Conservation (phyloP, 768 basidiomycete species). For the Trametes cubensis region DNA sequence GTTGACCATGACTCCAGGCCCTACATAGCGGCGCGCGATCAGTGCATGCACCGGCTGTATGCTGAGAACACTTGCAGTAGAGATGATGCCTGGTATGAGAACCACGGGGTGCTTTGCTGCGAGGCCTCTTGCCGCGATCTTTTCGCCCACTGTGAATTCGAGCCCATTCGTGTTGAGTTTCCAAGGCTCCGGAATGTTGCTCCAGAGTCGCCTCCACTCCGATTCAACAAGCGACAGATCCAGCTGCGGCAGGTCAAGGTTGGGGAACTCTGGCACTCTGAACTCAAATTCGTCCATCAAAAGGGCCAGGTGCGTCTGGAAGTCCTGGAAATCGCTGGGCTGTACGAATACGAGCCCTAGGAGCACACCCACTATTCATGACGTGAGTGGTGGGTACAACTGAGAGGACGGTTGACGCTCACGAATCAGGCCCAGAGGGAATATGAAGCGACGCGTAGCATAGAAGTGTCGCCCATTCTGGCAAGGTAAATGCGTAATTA, state of each 20-base stretch:
- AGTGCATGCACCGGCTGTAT: not conserved
- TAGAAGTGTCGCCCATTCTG: constrained; percentile 31
- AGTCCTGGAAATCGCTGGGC: constrained; percentile 64
- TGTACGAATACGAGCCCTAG: constrained; percentile 69
- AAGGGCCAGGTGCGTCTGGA: constrained; percentile 68
- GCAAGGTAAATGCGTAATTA: not conserved
- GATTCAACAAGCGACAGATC: constrained; percentile 69
- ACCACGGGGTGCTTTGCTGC: constrained; percentile 77
- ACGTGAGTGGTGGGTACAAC: constrained; percentile 2
- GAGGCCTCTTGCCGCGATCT: constrained; percentile 63
- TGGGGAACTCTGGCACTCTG: constrained; percentile 61
- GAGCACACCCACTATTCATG: constrained; percentile 58
- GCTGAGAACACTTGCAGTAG: constrained; percentile 59
- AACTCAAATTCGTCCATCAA: constrained; percentile 74
- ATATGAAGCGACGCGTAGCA: constrained; percentile 57
- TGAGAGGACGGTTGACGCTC: constrained; percentile 32
- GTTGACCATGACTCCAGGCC: constrained; percentile 96
- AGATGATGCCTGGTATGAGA: constrained; percentile 88
- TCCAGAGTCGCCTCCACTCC: constrained; percentile 71
- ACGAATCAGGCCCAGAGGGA: constrained; percentile 70
- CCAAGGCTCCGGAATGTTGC: constrained; percentile 78
- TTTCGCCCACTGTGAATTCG: constrained; percentile 78
- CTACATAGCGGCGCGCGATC: constrained; percentile 36
- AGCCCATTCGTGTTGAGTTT: constrained; percentile 79
- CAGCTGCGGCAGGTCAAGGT: constrained; percentile 65